A percentile compares a stretch with the other conserved stretches of the same genome.
phyloP scores from a whole-genome alignment of 805 yeast species.

The Ogataea dorogensis region DNA sequence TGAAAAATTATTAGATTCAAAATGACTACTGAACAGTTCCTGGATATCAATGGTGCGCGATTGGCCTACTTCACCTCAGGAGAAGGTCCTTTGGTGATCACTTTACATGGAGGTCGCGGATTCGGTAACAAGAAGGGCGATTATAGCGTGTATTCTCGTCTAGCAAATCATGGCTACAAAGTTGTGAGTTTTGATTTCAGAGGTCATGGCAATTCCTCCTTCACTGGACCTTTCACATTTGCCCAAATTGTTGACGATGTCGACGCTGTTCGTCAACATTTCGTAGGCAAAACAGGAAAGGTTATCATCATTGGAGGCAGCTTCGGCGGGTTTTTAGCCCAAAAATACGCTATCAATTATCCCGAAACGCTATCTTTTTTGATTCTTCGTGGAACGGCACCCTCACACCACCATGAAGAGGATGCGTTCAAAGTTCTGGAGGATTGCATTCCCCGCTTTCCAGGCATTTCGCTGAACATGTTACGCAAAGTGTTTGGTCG shows the following conservation, averaged over 20 bases:
- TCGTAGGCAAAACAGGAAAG: constrained; percentile 14
- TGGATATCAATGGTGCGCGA: constrained; percentile 17
- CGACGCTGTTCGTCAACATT: constrained; percentile 19
- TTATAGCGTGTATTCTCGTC: constrained; percentile 21
- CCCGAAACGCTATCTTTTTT: constrained; percentile 17
- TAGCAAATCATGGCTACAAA: constrained; percentile 20
- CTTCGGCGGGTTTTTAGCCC: constrained; percentile 29
- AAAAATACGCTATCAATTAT: constrained; percentile 26
- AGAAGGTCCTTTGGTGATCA: constrained; percentile 20
- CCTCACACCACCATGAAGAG: constrained; percentile 25
- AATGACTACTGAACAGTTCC: constrained; percentile 9
- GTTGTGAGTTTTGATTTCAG: constrained; percentile 28
- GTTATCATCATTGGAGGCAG: constrained; percentile 27
- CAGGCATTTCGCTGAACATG: constrained; percentile 24
- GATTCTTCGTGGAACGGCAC: constrained; percentile 27
- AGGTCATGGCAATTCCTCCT: constrained; percentile 26
- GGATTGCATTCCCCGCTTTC: constrained; percentile 14
- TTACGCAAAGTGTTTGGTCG: constrained; percentile 24
- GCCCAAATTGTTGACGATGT: constrained; percentile 25
- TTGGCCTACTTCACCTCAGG: constrained; percentile 21
- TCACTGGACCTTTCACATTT: constrained; percentile 25
- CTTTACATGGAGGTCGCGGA: constrained; percentile 29
- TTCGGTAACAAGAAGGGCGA: constrained; percentile 25
- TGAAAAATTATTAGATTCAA: neutral
- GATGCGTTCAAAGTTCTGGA: constrained; percentile 19